Percentiles rank a stretch among this genome's conserved stretches.
Evolutionary conservation across 176 grass and related monocot genomes (phyloP).

Genomic region (Neostapfia colusana): DNA sequence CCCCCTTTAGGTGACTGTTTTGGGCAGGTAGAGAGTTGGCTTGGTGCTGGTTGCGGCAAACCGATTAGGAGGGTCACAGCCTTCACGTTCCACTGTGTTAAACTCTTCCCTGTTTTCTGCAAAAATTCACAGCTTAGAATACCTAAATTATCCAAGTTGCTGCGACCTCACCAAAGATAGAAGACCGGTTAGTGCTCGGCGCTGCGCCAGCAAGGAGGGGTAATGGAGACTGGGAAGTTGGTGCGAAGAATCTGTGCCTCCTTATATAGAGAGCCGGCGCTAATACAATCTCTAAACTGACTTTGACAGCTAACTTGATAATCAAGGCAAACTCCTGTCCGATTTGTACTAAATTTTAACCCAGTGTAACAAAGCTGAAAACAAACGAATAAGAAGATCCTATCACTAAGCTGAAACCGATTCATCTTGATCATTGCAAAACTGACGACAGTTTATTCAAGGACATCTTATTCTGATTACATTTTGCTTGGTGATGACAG

Average conservation of each 20-base stretch:
- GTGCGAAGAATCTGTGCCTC: background rate
- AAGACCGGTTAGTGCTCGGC: background rate
- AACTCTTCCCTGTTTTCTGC: background rate
- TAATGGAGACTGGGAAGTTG: background rate
- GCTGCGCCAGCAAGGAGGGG: no score
- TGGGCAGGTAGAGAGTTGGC: constrained; percentile 33
- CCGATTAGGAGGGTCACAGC: constrained; percentile 30
- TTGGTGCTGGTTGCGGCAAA: constrained; percentile 1
- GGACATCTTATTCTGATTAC: constrained; percentile 37
- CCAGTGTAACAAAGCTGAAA: background rate
- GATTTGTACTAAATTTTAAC: background rate
- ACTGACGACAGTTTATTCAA: constrained; percentile 17
- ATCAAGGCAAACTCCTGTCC: background rate
- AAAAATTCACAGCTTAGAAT: constrained; percentile 25
- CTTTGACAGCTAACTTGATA: background rate
- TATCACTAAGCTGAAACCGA: background rate
- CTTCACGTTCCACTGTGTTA: constrained; percentile 26
- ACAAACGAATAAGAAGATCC: background rate
- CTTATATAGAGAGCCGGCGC: no score
- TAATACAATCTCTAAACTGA: background rate
- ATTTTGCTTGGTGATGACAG: constrained; percentile 23
- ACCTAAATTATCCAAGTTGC: background rate
- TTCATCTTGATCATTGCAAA: background rate
- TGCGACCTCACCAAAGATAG: background rate
- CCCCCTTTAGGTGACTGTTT: constrained; percentile 36